phyloP scores from a whole-genome alignment of 192 early-diverging fungal species.

The Gigaspora rosea region DNA sequence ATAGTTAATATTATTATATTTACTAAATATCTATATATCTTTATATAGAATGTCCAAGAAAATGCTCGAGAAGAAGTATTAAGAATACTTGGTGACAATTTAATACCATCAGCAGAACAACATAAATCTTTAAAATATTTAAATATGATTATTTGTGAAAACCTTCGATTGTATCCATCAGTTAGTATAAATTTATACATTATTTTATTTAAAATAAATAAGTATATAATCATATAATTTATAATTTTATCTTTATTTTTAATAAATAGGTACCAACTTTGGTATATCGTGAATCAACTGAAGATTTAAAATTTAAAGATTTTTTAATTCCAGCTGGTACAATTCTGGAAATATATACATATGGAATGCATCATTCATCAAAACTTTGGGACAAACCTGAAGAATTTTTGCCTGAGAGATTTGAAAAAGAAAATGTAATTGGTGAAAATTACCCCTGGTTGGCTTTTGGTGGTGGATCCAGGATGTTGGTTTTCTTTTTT shows the following conservation, averaged over 20 bases:
- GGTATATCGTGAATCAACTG: not conserved
- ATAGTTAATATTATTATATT: not conserved
- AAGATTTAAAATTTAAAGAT: not conserved
- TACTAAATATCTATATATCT: not conserved
- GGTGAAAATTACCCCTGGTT: not conserved
- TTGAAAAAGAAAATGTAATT: not conserved
- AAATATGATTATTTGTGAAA: not conserved
- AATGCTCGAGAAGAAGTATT: not conserved
- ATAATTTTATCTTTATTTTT: not conserved
- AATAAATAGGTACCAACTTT: not conserved
- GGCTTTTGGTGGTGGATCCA: not conserved
- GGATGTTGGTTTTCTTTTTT: not conserved
- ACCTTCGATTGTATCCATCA: not conserved
- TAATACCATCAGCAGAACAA: not conserved
- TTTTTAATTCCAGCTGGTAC: not conserved
- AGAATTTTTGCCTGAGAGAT: slow-evolving; percentile 2
- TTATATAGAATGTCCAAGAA: not conserved
- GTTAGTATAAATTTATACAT: not conserved
- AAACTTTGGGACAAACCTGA: not conserved
- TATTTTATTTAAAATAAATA: not conserved
- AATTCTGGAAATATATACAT: not conserved
- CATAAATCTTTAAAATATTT: not conserved
- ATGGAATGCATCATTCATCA: not conserved
- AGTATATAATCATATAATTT: not conserved
- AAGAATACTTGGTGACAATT: not conserved